Conservation (phyloP, 2,329 filamentous ascomycete genomes). For the Berkeleyomyces basicola region DNA sequence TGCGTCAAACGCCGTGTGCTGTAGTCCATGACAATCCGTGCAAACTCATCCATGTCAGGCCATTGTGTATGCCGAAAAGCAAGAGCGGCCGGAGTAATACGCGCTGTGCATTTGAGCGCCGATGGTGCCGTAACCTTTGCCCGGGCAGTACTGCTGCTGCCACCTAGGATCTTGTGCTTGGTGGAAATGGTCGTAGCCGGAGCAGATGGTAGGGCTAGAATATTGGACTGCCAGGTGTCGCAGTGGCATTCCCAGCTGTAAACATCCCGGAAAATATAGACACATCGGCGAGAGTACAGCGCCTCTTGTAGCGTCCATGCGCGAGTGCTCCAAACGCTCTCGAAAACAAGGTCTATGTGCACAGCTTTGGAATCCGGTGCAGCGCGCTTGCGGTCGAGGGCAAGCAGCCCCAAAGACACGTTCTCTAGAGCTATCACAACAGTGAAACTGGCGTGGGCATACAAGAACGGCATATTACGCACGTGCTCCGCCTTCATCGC, state of each 20-base stretch:
- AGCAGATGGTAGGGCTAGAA: not conserved
- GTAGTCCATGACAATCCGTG: conserved; percentile 28
- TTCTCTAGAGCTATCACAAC: conserved; percentile 28
- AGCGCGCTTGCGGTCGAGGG: conserved; percentile 22
- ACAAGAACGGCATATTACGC: conserved; percentile 29
- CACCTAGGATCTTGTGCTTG: conserved; percentile 16
- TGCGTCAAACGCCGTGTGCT: conserved; percentile 24
- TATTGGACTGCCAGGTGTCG: conserved; percentile 23
- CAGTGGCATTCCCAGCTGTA: conserved; percentile 32
- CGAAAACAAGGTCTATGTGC: conserved; percentile 25
- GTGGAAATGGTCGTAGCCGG: not conserved
- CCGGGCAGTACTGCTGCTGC: not conserved
- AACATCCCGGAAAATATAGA: conserved; percentile 28
- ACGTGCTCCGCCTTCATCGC: conserved; percentile 25
- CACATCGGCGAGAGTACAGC: conserved; percentile 26
- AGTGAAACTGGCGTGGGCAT: conserved; percentile 28
- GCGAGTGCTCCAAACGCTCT: conserved; percentile 25
- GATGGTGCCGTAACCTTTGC: conserved; percentile 2
- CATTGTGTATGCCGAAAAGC: conserved; percentile 27
- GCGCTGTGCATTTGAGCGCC: conserved; percentile 21
- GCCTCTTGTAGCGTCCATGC: conserved; percentile 30
- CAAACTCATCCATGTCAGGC: conserved; percentile 31
- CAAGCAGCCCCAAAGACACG: conserved; percentile 23
- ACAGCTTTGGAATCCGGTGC: conserved; percentile 15
- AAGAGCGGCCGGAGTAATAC: conserved; percentile 21